These are phyloP conservation scores for Massospora cicadina DNA, from an alignment of 371 early-diverging fungal genomes.

Conservation along the genomic window DNA sequence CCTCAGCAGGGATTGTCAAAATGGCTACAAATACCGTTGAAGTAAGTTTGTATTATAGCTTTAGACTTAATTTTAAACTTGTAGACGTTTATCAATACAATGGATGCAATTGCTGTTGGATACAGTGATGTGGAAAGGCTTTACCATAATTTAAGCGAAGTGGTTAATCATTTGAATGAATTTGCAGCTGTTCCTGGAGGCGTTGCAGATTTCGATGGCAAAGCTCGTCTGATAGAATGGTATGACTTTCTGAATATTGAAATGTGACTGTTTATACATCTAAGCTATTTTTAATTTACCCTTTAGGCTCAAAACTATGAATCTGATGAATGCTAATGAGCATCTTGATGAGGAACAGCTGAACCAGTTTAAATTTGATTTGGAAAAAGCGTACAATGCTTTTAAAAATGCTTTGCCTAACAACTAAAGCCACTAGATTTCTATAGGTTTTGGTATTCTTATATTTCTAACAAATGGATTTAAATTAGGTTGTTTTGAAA, in stretches of 20 bases:
- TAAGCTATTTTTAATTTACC: neutral
- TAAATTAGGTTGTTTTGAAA: no score
- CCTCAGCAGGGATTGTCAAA: neutral
- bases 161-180: neutral
- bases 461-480: no score
- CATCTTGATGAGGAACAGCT: conserved; percentile 72
- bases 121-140: neutral
- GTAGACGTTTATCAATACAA: neutral
- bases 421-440: no score
- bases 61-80: neutral
- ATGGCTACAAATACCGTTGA: conserved; percentile 1
- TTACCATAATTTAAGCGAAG: conserved; percentile 1
- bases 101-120: conserved; percentile 2
- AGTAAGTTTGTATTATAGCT: neutral
- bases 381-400: conserved; percentile 54
- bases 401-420: conserved; percentile 32
- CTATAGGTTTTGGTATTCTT: no score
- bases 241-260: neutral
- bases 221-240: neutral
- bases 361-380: conserved; percentile 83
- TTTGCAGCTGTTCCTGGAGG: neutral
- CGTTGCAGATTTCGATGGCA: neutral
- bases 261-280: neutral
- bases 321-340: conserved; percentile 81
- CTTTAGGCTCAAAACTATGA: conserved; percentile 59